Base-by-base conservation (phyloP, 495 filamentous ascomycete genomes). In the Lindgomyces ingoldianus region DNA sequence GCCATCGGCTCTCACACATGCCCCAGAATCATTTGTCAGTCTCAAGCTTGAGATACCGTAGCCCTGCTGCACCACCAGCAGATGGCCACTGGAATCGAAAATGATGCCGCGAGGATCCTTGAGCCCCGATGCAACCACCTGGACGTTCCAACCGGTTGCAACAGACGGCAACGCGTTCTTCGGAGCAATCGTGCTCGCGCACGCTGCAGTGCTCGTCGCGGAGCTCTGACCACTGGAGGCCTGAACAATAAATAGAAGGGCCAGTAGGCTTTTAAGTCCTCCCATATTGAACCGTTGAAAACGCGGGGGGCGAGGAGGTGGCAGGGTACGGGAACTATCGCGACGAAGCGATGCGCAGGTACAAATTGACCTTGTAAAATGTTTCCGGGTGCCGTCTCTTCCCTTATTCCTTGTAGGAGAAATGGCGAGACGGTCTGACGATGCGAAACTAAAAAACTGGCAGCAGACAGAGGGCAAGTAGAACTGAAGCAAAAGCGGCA, bases 1-100 rank as follows among this genome's bases (percentile, higher is more conserved):
- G 8, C 46, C 52, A 3, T 48, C 44, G 3, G 65, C 72, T 33
- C 60, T 74, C 4, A 87, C 54, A 65, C 86, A 89, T 14, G 78
- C 81, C 18, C 79, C 72, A 22, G 79, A 80, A 14, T 77, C 68
- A 26, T 85, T 82, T 3, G 71, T 76, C 41, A 89, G 71, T 2
- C 63, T 74, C 47, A 89, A 69, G 27, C 79, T 81, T 1, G 72
- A 76, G 64, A 91, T 80, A 1, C 88, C 87, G 2, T 44, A 21
- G 4, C 80, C 76, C 21, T 75, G 54, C 59, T 89, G 76, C 3
- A 89, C 77, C 12, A 90, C 83, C 0, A 91, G 78, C 16, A 91
- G 74, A 26, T 81, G 81, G 0, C 87, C 87, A 1, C 68, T 67
- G 6, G 42, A 66, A 68, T 91, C 89, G 61, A 91, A 81, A 1